Evolutionary conservation across 371 early-diverging fungal genomes (phyloP), one percentile per base, ranked within the genome.

Genomic region (Coemansia linderi): DNA sequence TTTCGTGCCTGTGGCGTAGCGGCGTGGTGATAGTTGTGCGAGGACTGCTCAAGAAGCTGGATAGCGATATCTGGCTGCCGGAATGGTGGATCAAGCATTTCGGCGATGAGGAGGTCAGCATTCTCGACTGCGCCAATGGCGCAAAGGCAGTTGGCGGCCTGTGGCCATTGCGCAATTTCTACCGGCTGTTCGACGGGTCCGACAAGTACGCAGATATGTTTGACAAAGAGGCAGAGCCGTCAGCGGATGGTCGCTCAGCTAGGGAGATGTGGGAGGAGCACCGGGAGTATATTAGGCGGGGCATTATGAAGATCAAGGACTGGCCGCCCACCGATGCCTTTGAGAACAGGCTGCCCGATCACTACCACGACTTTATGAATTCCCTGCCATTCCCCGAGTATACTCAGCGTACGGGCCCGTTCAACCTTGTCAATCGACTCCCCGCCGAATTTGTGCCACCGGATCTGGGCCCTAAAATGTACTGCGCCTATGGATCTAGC

Each of bases 391-490:
- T 88, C 29, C 81, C 75, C 13, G 85, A 84, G 37, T 90, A 91
- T 72, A 86, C 88, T 5, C 71, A 79, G 5, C 84, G 82, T 3
- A 60, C 56, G 9, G 93, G 92, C 3, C 39, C 38, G 1, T 81
- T 84, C 29, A 93, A 93, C 66, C 59, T 93, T 41, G 86, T 85
- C 0, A 85, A 82, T 24, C 83, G 86, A 6, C 70, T 91, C 10
- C 89, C 91, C 0, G 7, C 36, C 4, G 70, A 66, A 1, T 75
- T 73, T 54, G 72, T 87, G 22, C 85, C 87, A 4, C 89, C 91
- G 0, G 90, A 91, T 64, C 82, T 90, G 5, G 90, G 91, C 0
- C 92, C 92, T 0, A 92, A 91, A 72, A 85, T 92, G 87, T 89
- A 90, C 69, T 87, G 85, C 44, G 89, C 91, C 0, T 88, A 87